Evolutionary conservation across 2,329 filamentous ascomycete species (phyloP).

Genomic region (Sporothrix luriei): DNA sequence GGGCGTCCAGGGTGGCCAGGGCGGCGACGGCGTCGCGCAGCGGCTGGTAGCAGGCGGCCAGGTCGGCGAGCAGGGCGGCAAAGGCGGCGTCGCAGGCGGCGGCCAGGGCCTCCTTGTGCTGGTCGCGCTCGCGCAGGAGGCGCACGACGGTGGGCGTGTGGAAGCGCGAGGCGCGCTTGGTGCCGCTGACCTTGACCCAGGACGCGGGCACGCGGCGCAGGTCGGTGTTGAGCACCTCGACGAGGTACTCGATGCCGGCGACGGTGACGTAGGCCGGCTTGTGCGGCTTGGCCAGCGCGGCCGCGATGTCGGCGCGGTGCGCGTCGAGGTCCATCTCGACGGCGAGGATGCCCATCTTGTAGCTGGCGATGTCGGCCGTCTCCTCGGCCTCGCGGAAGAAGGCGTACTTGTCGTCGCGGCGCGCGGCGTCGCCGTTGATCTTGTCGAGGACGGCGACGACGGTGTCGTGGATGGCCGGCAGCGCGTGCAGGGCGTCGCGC

Average conservation of each 20-base stretch:
- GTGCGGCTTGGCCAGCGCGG: slow-evolving; percentile 69
- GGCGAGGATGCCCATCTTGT: slow-evolving; percentile 87
- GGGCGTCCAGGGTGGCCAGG: slow-evolving; percentile 84
- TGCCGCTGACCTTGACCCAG: slow-evolving; percentile 93
- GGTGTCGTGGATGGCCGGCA: slow-evolving; percentile 75
- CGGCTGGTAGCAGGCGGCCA: slow-evolving; percentile 82
- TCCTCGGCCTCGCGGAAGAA: slow-evolving; percentile 90
- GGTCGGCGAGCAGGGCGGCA: slow-evolving; percentile 66
- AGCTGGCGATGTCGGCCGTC: slow-evolving; percentile 83
- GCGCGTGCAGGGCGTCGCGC: slow-evolving; percentile 68
- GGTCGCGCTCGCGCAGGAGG: slow-evolving; percentile 83
- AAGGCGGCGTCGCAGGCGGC: slow-evolving; percentile 90
- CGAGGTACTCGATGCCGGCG: slow-evolving; percentile 88
- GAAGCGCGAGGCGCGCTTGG: slow-evolving; percentile 88
- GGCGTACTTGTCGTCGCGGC: slow-evolving; percentile 84
- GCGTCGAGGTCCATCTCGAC: slow-evolving; percentile 86
- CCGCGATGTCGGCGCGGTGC: slow-evolving; percentile 71
- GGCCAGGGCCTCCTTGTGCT: slow-evolving; percentile 89
- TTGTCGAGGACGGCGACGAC: slow-evolving; percentile 77
- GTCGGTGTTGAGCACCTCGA: slow-evolving; percentile 82
- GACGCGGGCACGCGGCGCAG: slow-evolving; percentile 88
- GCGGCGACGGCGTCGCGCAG: slow-evolving; percentile 86
- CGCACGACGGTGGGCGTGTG: slow-evolving; percentile 89
- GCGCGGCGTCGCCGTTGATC: slow-evolving; percentile 82
- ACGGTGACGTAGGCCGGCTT: slow-evolving; percentile 76